Conservation (phyloP, 495 filamentous ascomycete species). For the Massariosphaeria phaeospora region DNA sequence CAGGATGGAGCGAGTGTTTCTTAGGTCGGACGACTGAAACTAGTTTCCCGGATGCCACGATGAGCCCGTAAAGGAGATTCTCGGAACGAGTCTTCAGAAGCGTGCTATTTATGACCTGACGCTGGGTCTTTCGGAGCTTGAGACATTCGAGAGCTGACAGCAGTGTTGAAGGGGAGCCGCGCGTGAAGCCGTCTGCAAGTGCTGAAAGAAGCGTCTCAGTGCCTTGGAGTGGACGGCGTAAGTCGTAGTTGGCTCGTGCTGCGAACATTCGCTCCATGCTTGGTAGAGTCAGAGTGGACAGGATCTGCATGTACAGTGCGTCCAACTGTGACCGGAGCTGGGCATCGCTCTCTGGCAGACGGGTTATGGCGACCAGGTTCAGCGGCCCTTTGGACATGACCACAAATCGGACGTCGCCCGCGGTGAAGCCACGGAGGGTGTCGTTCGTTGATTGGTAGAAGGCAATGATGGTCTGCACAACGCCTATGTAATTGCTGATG, state of each 20-base stretch:
- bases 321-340: constrained; percentile 87
- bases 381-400: constrained; percentile 76
- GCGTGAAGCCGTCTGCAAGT: constrained; percentile 88
- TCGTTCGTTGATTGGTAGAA: constrained; percentile 82
- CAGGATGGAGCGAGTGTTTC: constrained; percentile 91
- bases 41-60: constrained; percentile 88
- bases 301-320: constrained; percentile 94
- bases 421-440: constrained; percentile 72
- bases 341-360: constrained; percentile 79
- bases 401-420: constrained; percentile 78
- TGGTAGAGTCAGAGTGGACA: constrained; percentile 89
- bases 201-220: constrained; percentile 89
- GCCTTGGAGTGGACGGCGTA: constrained; percentile 87
- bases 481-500: constrained; percentile 89
- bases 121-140: constrained; percentile 77
- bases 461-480: constrained; percentile 95
- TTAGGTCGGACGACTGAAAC: constrained; percentile 92
- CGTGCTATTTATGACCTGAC: constrained; percentile 77
- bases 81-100: constrained; percentile 70
- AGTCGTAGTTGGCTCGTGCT: constrained; percentile 82
- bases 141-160: constrained; percentile 89
- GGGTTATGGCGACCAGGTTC: constrained; percentile 89
- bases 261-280: constrained; percentile 85
- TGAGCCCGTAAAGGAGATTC: constrained; percentile 82
- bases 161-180: constrained; percentile 81